Evolutionary conservation across 768 basidiomycete species (phyloP), one percentile per base, ranked within the genome.

Genomic region (Amanita pseudoporphyria): DNA sequence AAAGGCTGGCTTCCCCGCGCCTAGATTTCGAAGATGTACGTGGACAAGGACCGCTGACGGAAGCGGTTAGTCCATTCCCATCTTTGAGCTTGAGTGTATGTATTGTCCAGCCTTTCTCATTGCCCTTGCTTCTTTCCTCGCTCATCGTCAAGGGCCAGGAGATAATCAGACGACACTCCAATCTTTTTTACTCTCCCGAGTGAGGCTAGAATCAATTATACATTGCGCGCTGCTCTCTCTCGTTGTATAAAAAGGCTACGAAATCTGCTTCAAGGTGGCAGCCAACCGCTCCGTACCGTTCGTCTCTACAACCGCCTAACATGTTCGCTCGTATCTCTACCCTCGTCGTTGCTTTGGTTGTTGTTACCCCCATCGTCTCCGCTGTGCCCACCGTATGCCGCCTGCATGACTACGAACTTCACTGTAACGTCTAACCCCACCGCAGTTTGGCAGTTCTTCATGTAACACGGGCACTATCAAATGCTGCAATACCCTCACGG

Each of bases 301-400:
- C 30, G n/a, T 32, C 28, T 18, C 30, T 28, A 28, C 26, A 26
- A 46, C 48, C 52, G 26, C 19, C 6, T 41, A 54, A 14, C 9
- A 56, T 58, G 57, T 52, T 60, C 49, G 41, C 47, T 45, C 49
- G 56, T 35, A n/a, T 52, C 49, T 49, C 51, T 28, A 36, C 44
- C 21, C 45, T 52, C 36, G 13, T 42, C 40, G 22, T 10, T 16
- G 48, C 30, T 24, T 22, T 63, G 47, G 60, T 45, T 16, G 42
- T 56, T 22, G 62, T 62, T 32, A 53, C 49, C 40, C 60, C 62
- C 46, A 49, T 62, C n/a, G 64, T 61, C 48, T 22, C 57, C 41
- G 10, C 43, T 38, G 37, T 9, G n/a, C 52, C 38, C 6, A 47
- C 21, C 26, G 22, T 47, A 42, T 19, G 48, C 18, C 3, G 9